Percentiles rank a stretch among this genome's conserved stretches.
phyloP scores from a whole-genome alignment of 2,329 filamentous ascomycete genomes.

The Phaeomoniella chlamydospora region DNA sequence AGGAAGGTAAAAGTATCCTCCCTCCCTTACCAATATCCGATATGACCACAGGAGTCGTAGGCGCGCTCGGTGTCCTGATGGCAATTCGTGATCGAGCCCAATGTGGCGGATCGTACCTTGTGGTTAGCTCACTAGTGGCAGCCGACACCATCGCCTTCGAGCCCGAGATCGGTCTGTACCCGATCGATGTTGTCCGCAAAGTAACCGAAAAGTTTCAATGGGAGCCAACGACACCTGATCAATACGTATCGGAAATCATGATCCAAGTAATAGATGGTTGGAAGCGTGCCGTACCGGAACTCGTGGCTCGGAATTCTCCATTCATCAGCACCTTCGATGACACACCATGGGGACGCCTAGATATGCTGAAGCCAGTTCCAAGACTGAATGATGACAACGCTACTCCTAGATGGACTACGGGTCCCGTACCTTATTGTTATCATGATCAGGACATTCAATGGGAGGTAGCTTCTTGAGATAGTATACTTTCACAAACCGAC shows the following conservation, averaged over 20 bases:
- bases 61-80: slow-evolving; percentile 50
- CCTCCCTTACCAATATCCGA: slow-evolving; percentile 39
- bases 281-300: slow-evolving; percentile 9
- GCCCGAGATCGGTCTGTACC: slow-evolving; percentile 20
- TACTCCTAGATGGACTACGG: slow-evolving; percentile 7
- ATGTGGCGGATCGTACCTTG: slow-evolving; percentile 33
- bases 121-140: slow-evolving; percentile 14
- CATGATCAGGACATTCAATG: slow-evolving; percentile 2
- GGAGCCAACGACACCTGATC: slow-evolving; percentile 6
- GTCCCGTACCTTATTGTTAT: slow-evolving; percentile 7
- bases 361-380: slow-evolving; percentile 8
- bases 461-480: too few relatives aligned
- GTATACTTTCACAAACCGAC: too few relatives aligned
- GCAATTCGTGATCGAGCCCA: slow-evolving; percentile 50
- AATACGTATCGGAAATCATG: slow-evolving; percentile 13
- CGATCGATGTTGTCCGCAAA: slow-evolving; percentile 10
- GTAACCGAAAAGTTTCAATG: slow-evolving; percentile 7
- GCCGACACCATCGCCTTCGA: slow-evolving; percentile 17
- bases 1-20: slow-evolving; percentile 19
- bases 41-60: slow-evolving; percentile 60
- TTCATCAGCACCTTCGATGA: slow-evolving; percentile 4
- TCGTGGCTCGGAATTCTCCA: slow-evolving; percentile 7
- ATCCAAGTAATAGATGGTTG: slow-evolving; percentile 12
- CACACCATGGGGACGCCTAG: slow-evolving; percentile 6
- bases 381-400: slow-evolving; percentile 4